A percentile compares a stretch with the other conserved stretches of the same genome.
Conservation (phyloP, 108 stramenopile species). For the Seminavis robusta region DNA sequence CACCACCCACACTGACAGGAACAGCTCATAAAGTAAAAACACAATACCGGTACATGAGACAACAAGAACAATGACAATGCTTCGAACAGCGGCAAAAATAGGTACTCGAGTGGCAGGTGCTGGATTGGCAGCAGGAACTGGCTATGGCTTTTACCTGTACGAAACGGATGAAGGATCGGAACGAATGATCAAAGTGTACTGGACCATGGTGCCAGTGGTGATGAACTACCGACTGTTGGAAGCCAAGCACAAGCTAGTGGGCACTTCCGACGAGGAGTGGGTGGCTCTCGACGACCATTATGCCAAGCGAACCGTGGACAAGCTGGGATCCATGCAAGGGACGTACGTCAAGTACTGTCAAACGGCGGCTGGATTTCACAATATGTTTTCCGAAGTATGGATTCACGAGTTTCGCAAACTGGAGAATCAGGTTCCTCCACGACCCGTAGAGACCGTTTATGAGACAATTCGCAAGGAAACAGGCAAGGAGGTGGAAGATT, state of each 20-base stretch:
- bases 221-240: constrained; percentile 29
- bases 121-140: constrained; percentile 8
- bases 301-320: constrained; percentile 17
- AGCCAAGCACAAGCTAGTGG: neutral
- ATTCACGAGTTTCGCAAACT: constrained; percentile 56
- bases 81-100: neutral
- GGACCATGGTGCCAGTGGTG: constrained; percentile 29
- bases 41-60: too few relatives aligned
- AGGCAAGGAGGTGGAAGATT: constrained; percentile 44
- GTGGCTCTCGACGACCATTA: constrained; percentile 24
- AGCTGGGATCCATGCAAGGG: constrained; percentile 22
- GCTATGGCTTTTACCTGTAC: constrained; percentile 16
- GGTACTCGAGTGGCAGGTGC: constrained; percentile 1
- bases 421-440: constrained; percentile 77
- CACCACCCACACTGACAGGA: too few relatives aligned
- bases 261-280: constrained; percentile 20
- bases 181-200: constrained; percentile 28
- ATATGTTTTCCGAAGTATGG: constrained; percentile 32
- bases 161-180: constrained; percentile 25
- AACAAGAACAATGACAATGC: too few relatives aligned
- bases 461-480: constrained; percentile 53
- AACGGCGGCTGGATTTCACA: constrained; percentile 33
- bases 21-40: too few relatives aligned
- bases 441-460: constrained; percentile 45
- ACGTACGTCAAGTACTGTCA: constrained; percentile 41